phyloP scores from a whole-genome alignment of 129 eudicot genomes.

The Flaveria sonorensis region DNA sequence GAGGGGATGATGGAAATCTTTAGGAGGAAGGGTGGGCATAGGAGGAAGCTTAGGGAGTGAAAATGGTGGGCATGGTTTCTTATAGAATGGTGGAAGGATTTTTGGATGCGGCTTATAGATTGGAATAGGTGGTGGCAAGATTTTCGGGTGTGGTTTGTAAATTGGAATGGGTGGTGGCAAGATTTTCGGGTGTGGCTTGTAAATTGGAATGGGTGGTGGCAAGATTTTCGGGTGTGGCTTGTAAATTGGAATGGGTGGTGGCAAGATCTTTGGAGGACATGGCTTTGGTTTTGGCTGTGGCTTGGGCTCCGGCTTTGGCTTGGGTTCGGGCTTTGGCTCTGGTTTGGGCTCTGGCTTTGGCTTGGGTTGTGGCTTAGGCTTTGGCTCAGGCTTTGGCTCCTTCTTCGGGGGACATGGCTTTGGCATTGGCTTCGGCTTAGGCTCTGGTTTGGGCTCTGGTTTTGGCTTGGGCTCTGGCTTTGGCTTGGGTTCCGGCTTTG shows the following conservation, averaged over 20 bases:
- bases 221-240: slow-evolving; percentile 20
- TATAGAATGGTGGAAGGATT: slow-evolving; percentile 36
- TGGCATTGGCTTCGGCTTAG: slow-evolving; percentile 28
- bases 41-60: slow-evolving; percentile 45
- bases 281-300: slow-evolving; percentile 26
- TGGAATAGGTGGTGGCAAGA: slow-evolving; percentile 33
- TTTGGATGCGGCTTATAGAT: slow-evolving; percentile 40
- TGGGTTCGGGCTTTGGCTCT: slow-evolving; percentile 21
- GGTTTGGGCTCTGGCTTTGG: slow-evolving; percentile 24
- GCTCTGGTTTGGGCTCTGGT: slow-evolving; percentile 21
- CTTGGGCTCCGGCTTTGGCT: slow-evolving; percentile 21
- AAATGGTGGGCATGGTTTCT: slow-evolving; percentile 49
- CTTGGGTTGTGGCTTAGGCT: slow-evolving; percentile 27
- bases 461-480: slow-evolving; percentile 29
- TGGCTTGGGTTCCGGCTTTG: slow-evolving; percentile 5
- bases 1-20: slow-evolving; percentile 46
- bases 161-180: slow-evolving; percentile 24
- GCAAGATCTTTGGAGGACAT: not conserved
- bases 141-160: slow-evolving; percentile 37
- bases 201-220: slow-evolving; percentile 14
- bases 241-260: slow-evolving; percentile 3
- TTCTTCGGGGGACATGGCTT: slow-evolving; percentile 7
- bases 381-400: not conserved
- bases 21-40: slow-evolving; percentile 44
- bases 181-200: slow-evolving; percentile 18